Evolutionary conservation across 2,329 filamentous ascomycete species (phyloP).

Genomic region (Penicillium occitanis): DNA sequence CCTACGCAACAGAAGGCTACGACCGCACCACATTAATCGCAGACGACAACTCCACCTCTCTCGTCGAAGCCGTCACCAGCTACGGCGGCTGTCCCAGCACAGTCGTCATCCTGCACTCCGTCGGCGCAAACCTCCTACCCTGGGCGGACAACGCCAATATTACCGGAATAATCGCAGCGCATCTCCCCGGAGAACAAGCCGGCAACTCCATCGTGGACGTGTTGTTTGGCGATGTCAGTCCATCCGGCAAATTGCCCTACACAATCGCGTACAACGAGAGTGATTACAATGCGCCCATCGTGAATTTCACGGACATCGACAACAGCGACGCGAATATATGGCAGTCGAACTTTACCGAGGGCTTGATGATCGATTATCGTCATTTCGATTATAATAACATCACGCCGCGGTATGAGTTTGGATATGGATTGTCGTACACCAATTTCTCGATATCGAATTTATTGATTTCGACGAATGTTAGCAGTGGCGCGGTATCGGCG

Average conservation of each 20-base stretch:
- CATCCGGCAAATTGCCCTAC: slow-evolving; percentile 64
- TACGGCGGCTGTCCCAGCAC: slow-evolving; percentile 50
- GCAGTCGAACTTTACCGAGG: slow-evolving; percentile 50
- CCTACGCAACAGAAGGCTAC: slow-evolving; percentile 47
- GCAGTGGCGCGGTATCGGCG: background rate
- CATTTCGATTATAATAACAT: slow-evolving; percentile 54
- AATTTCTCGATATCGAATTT: slow-evolving; percentile 19
- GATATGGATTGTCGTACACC: slow-evolving; percentile 49
- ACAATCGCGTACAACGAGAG: slow-evolving; percentile 21
- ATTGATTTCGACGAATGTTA: background rate
- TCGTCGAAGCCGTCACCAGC: slow-evolving; percentile 45
- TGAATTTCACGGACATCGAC: slow-evolving; percentile 16
- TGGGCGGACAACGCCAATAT: slow-evolving; percentile 61
- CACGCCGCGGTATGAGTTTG: slow-evolving; percentile 56
- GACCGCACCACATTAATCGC: slow-evolving; percentile 43
- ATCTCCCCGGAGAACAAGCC: slow-evolving; percentile 70
- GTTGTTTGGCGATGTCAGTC: slow-evolving; percentile 62
- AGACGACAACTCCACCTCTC: slow-evolving; percentile 45
- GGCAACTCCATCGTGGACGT: slow-evolving; percentile 68
- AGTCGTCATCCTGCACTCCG: slow-evolving; percentile 68
- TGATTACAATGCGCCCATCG: slow-evolving; percentile 50
- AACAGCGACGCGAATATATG: slow-evolving; percentile 49
- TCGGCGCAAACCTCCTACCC: slow-evolving; percentile 68
- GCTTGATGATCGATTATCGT: slow-evolving; percentile 56
- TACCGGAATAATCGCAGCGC: slow-evolving; percentile 67